These are phyloP conservation scores for Neodidymelliopsis sp. DNA, from an alignment of 2,329 filamentous ascomycete genomes.

Conservation along the genomic window DNA sequence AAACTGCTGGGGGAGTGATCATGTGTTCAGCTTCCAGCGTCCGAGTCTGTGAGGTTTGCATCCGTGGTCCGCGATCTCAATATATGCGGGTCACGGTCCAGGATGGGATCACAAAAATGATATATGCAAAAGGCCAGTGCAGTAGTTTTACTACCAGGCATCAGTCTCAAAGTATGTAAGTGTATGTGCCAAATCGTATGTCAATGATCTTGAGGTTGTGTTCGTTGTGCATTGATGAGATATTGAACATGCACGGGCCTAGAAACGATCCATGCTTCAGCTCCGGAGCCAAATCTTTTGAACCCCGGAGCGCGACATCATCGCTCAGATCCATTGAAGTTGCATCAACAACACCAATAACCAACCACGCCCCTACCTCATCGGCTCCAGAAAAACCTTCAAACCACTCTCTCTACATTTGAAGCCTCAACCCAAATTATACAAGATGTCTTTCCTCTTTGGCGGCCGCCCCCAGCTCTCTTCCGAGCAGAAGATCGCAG, in stretches of 20 bases:
- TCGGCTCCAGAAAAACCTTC: background rate
- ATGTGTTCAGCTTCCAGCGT: no score
- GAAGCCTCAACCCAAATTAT: no score
- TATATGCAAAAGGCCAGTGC: no score
- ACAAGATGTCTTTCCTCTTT: conserved; percentile 50
- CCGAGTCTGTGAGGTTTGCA: no score
- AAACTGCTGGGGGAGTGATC: no score
- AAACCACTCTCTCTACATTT: background rate
- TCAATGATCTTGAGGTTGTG: no score
- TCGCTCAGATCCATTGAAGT: conserved; percentile 4
- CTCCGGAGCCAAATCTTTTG: conserved; percentile 13
- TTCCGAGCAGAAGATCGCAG: conserved; percentile 95
- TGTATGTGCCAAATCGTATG: no score
- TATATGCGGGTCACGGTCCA: no score
- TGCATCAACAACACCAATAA: conserved; percentile 5
- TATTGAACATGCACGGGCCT: conserved; percentile 1
- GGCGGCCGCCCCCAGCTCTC: conserved; percentile 81
- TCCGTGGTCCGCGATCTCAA: no score
- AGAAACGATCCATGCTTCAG: conserved; percentile 1
- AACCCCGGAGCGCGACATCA: conserved; percentile 19
- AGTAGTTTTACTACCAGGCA: no score
- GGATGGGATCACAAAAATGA: no score
- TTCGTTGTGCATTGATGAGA: background rate
- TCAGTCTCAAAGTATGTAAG: no score
- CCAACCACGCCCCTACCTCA: background rate